Evolutionary conservation across 495 filamentous ascomycete species (phyloP), one percentile per base, ranked within the genome.

Genomic region (Penicillium paxilli): DNA sequence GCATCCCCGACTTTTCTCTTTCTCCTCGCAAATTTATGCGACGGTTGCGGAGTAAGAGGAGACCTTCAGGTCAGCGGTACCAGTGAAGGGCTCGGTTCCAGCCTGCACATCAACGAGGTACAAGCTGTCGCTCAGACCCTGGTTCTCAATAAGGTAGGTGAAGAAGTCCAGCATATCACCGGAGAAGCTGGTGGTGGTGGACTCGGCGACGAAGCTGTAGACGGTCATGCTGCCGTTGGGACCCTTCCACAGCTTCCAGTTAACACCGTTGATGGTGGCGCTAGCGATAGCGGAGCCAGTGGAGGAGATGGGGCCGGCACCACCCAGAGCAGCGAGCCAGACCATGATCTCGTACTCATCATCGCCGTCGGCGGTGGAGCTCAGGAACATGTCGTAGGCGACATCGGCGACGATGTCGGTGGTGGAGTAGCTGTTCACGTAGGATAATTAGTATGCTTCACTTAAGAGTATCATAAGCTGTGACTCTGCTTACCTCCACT

Each of bases 281-380:
- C 75, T 83, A 6, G 78, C 80, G 51, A 85, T 71, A 1, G 83
- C 25, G 9, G 71, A 73, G 47, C 83, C 83, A 6, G 74, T 82
- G 24, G 75, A 75, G 11, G 81, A 84, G 64, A 87, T 87, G 4
- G 84, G 83, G 10, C 82, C 83, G 4, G 85, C 83, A 44, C 81
- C 83, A 26, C 83, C 84, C 51, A 81, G 66, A 23, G 80, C 79
- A 4, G 70, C 83, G 20, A 88, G 77, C 86, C 86, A 89, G 59
- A 89, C 74, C 86, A 89, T 89, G 64, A 89, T 76, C 67, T 89
- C 86, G 65, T 86, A 87, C 59, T 83, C 73, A 24, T 73, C 66
- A 30, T 61, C 61, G 20, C 75, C 75, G 47, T 62, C 62, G 9
- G 79, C 59, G 17, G 72, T 74, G 20, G 77, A 71, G 16, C 73